These are phyloP conservation scores for Pyrrhoderma lamaoense DNA, from an alignment of 1,284 basidiomycete species.

Conservation along the genomic window DNA sequence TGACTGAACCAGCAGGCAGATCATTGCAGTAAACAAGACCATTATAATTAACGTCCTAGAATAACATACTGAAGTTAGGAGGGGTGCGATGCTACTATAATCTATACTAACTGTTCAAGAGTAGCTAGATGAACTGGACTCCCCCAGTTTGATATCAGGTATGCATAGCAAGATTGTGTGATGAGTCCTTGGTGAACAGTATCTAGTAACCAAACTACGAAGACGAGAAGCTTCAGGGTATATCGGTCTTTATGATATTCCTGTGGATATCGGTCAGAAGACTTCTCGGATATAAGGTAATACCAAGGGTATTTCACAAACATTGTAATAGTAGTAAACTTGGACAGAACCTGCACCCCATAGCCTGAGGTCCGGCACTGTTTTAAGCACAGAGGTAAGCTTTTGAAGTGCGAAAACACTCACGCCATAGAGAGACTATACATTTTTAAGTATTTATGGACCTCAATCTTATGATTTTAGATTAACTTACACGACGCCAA, in stretches of 20 bases:
- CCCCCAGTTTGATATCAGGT: constrained; percentile 13
- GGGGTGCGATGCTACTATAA: background rate
- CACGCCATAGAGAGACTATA: constrained; percentile 13
- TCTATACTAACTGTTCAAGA: too few species aligned
- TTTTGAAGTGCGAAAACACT: background rate
- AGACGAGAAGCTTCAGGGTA: constrained; percentile 3
- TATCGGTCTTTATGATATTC: background rate
- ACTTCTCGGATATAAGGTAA: too few species aligned
- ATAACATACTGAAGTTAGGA: background rate
- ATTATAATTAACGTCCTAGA: background rate
- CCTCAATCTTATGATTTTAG: background rate
- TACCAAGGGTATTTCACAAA: background rate
- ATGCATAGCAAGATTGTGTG: constrained; percentile 10
- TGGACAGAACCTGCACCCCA: constrained; percentile 6
- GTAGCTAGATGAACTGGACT: background rate
- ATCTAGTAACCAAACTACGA: constrained; percentile 13
- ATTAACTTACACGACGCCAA: constrained; percentile 15
- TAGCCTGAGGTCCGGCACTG: background rate
- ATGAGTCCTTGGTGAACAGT: constrained; percentile 17
- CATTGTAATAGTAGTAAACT: constrained; percentile 16
- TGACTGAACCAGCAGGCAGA: constrained; percentile 13
- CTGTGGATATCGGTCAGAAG: background rate
- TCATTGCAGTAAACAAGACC: background rate
- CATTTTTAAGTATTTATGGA: background rate
- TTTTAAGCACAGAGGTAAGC: background rate